phyloP scores from a whole-genome alignment of 1,139 yeast species.

The Debaryomyces psychrophilus region DNA sequence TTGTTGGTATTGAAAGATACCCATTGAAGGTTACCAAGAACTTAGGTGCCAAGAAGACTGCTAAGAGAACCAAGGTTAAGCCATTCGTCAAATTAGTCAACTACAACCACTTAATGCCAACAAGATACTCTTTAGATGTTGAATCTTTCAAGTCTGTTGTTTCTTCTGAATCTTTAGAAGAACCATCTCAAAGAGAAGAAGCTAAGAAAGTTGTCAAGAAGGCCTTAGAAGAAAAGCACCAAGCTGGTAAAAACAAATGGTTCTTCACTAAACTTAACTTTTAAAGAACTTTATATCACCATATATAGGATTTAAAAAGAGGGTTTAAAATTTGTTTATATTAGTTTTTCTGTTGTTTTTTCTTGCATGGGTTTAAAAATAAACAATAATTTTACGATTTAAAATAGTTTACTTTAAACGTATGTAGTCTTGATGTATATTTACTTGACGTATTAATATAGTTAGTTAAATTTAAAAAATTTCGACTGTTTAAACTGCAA shows the following conservation, averaged over 20 bases:
- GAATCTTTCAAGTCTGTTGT: constrained; percentile 92
- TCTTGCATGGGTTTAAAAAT: constrained; percentile 41
- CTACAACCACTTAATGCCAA: constrained; percentile 99
- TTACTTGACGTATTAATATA: constrained; percentile 14
- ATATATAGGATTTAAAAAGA: constrained; percentile 17
- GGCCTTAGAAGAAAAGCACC: constrained; percentile 99
- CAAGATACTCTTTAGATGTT: constrained; percentile 98
- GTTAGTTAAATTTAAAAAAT: constrained; percentile 6
- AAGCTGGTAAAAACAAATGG: constrained; percentile 99
- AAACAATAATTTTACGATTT: constrained; percentile 27
- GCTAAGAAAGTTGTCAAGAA: constrained; percentile 99
- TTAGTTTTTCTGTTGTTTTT: constrained; percentile 25
- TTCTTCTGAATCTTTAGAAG: constrained; percentile 91
- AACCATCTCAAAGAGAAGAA: constrained; percentile 98
- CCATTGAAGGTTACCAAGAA: constrained; percentile 97
- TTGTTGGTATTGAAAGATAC: constrained; percentile 99
- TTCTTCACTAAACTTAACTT: constrained; percentile 98
- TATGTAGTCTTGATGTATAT: constrained; percentile 14
- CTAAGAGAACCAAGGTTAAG: constrained; percentile 98
- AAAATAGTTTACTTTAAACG: constrained; percentile 12
- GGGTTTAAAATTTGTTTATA: constrained; percentile 26
- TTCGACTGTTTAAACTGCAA: constrained; percentile 8
- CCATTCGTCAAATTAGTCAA: constrained; percentile 98
- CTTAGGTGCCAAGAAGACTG: constrained; percentile 94
- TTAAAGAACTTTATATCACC: constrained; percentile 46